These are phyloP conservation scores for Trichoderma brevicompactum DNA, from an alignment of 2,329 filamentous ascomycete species.

Conservation along the genomic window DNA sequence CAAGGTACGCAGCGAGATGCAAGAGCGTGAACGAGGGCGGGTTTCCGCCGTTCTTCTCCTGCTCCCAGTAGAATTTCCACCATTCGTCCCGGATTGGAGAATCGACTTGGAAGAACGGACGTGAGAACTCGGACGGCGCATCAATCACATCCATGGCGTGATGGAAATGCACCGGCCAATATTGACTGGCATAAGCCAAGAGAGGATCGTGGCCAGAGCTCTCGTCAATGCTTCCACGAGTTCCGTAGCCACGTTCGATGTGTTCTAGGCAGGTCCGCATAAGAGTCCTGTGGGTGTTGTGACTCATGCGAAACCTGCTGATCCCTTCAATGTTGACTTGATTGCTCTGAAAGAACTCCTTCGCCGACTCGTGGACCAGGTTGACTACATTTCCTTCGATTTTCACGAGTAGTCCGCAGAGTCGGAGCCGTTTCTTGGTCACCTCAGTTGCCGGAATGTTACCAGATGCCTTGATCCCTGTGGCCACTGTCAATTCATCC, in stretches of 20 bases:
- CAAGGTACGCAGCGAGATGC: conserved; percentile 19
- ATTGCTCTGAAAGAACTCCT: conserved; percentile 19
- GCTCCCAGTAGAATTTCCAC: conserved; percentile 21
- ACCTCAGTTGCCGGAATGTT: neutral
- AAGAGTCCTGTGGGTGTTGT: conserved; percentile 11
- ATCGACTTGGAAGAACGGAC: conserved; percentile 4
- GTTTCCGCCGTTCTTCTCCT: conserved; percentile 20
- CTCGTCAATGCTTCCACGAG: neutral
- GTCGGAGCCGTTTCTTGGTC: conserved; percentile 6
- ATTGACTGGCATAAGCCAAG: conserved; percentile 15
- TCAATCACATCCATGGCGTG: conserved; percentile 21
- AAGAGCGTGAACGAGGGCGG: conserved; percentile 14
- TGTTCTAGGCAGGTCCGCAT: conserved; percentile 9
- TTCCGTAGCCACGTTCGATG: conserved; percentile 5
- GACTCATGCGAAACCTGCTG: conserved; percentile 6
- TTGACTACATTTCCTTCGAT: conserved; percentile 12
- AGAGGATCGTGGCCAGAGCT: conserved; percentile 1
- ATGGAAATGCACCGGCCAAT: conserved; percentile 18
- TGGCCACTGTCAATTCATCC: conserved; percentile 11
- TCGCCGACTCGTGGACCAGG: conserved; percentile 14
- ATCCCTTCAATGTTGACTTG: conserved; percentile 17
- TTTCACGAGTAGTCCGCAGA: conserved; percentile 11
- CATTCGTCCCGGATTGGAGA: conserved; percentile 11
- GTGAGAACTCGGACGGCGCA: conserved; percentile 1
- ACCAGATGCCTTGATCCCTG: conserved; percentile 13